phyloP scores from a whole-genome alignment of 441 rosid species.

The Eruca vesicaria region DNA sequence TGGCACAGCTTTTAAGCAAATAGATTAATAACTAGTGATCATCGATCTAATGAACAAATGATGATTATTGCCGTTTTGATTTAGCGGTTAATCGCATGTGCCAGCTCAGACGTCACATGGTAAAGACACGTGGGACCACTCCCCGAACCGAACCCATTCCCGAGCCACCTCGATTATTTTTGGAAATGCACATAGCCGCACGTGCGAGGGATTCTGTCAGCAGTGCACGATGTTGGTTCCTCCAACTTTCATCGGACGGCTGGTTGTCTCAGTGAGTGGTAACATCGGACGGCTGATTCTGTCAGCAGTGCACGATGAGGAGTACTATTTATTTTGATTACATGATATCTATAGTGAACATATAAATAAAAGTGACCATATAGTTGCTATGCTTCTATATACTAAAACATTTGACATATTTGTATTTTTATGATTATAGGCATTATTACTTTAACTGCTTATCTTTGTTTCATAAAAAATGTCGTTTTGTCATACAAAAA shows the following conservation, averaged over 20 bases:
- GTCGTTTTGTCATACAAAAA: too few species aligned
- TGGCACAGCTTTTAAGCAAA: slow-evolving; percentile 34
- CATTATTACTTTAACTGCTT: not conserved
- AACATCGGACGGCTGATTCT: not conserved
- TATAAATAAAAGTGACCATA: not conserved
- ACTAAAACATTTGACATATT: too few species aligned
- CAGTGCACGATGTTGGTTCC: slow-evolving; percentile 11
- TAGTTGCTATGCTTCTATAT: not conserved
- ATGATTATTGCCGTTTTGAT: slow-evolving; percentile 27
- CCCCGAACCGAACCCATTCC: slow-evolving; percentile 25
- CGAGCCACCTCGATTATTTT: slow-evolving; percentile 1
- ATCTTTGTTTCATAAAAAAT: too few species aligned
- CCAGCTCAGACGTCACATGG: slow-evolving; percentile 71
- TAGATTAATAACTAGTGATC: slow-evolving; percentile 11
- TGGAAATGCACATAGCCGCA: slow-evolving; percentile 43
- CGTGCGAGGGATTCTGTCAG: slow-evolving; percentile 34
- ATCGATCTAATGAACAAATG: slow-evolving; percentile 30
- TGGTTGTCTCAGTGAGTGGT: not conserved
- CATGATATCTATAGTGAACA: not conserved
- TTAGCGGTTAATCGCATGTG: slow-evolving; percentile 50
- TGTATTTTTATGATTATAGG: not conserved
- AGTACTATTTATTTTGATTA: not conserved
- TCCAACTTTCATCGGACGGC: not conserved
- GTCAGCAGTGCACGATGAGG: too few species aligned
- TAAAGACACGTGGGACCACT: slow-evolving; percentile 32